A percentile compares a stretch with the other conserved stretches of the same genome.
phyloP scores from a whole-genome alignment of 2,329 filamentous ascomycete species.

The Pseudodiploospora longispora region DNA sequence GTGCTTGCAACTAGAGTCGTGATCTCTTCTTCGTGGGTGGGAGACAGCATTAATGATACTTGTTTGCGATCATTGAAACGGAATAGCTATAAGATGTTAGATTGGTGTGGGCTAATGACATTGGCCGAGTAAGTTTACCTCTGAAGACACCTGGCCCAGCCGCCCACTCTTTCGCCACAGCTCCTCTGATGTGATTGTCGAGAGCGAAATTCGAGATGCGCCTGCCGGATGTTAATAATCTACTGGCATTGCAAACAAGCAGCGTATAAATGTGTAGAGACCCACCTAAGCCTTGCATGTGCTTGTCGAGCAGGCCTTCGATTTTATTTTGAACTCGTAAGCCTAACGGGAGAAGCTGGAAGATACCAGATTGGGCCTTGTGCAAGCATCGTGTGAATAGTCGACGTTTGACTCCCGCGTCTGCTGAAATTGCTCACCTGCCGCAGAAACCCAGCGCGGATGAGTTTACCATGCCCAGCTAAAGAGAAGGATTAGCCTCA shows the following conservation, averaged over 20 bases:
- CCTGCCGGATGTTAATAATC: slow-evolving; percentile 31
- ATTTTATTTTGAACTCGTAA: slow-evolving; percentile 83
- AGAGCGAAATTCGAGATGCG: slow-evolving; percentile 74
- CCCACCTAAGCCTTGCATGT: slow-evolving; percentile 70
- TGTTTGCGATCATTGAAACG: slow-evolving; percentile 72
- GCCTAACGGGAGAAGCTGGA: slow-evolving; percentile 84
- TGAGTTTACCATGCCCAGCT: slow-evolving; percentile 60
- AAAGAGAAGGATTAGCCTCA: slow-evolving; percentile 11
- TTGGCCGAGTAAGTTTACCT: slow-evolving; percentile 39
- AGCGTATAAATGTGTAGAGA: background rate
- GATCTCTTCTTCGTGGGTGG: slow-evolving; percentile 96
- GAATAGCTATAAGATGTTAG: slow-evolving; percentile 54
- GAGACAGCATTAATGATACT: slow-evolving; percentile 66
- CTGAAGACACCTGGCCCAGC: slow-evolving; percentile 61
- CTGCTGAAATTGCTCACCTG: slow-evolving; percentile 41
- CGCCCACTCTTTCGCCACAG: slow-evolving; percentile 82
- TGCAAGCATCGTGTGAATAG: background rate
- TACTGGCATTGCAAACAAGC: background rate
- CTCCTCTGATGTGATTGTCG: slow-evolving; percentile 75
- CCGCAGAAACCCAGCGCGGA: slow-evolving; percentile 65
- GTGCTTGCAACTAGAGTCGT: slow-evolving; percentile 68
- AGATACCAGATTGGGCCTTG: slow-evolving; percentile 79
- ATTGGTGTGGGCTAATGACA: background rate
- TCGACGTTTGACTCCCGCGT: background rate
- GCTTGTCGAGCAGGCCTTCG: slow-evolving; percentile 74